A percentile compares a stretch with the other conserved stretches of the same genome.
Evolutionary conservation across 2,329 filamentous ascomycete species (phyloP).

Genomic region (Eutypella sp.): DNA sequence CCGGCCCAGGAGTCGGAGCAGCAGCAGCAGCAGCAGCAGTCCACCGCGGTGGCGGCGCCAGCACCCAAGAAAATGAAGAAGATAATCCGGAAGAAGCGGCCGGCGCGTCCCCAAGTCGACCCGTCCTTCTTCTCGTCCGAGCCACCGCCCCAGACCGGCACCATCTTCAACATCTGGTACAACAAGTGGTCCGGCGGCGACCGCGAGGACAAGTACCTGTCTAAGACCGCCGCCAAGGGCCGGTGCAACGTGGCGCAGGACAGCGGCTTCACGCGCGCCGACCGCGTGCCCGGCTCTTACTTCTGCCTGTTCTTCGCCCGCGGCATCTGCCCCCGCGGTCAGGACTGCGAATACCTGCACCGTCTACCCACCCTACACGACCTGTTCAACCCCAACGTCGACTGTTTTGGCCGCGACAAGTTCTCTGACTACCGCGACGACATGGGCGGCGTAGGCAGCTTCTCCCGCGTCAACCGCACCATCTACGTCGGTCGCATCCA

Average conservation of each 20-base stretch:
- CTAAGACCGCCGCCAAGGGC: slow-evolving; percentile 73
- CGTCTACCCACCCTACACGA: slow-evolving; percentile 82
- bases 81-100: slow-evolving; percentile 81
- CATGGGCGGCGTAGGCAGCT: slow-evolving; percentile 94
- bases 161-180: slow-evolving; percentile 97
- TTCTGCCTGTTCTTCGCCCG: slow-evolving; percentile 91
- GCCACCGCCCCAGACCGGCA: slow-evolving; percentile 86
- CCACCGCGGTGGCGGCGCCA: slow-evolving; percentile 41
- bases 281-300: slow-evolving; percentile 72
- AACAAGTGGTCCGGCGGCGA: slow-evolving; percentile 98
- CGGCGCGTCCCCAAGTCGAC: slow-evolving; percentile 87
- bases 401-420: slow-evolving; percentile 93
- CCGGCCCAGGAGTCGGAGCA: slow-evolving; percentile 6
- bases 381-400: slow-evolving; percentile 87
- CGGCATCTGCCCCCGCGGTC: slow-evolving; percentile 77
- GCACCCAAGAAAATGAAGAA: slow-evolving; percentile 71
- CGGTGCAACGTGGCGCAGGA: slow-evolving; percentile 84
- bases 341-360: slow-evolving; percentile 92
- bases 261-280: slow-evolving; percentile 72
- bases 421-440: slow-evolving; percentile 91
- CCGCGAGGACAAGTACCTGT: slow-evolving; percentile 83
- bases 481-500: slow-evolving; percentile 92
- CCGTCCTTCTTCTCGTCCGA: slow-evolving; percentile 76
- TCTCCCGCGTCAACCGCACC: slow-evolving; percentile 89
- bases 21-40: slow-evolving; percentile 9